Percentiles rank a stretch among this genome's conserved stretches.
Conservation (phyloP, 305 asterid species). For the Withania somnifera region DNA sequence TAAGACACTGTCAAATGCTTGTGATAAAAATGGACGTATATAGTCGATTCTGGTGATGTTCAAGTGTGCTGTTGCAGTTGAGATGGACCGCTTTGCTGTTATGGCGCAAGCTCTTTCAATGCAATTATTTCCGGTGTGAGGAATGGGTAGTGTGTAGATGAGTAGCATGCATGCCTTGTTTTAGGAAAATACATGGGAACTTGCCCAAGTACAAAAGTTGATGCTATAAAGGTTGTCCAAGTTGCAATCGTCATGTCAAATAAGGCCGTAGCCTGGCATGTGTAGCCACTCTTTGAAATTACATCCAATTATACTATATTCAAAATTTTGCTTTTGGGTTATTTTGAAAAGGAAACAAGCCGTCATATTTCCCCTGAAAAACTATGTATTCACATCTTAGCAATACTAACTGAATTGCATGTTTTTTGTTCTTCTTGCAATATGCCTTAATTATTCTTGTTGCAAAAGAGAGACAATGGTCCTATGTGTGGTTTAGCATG, state of each 20-base stretch:
- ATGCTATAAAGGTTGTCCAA: neutral
- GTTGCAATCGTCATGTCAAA: neutral
- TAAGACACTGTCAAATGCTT: neutral
- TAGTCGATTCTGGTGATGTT: neutral
- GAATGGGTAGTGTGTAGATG: neutral
- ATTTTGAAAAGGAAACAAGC: neutral
- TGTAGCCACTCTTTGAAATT: neutral
- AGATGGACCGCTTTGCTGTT: neutral
- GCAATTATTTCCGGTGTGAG: neutral
- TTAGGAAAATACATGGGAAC: neutral
- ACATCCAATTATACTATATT: neutral
- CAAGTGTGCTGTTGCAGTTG: neutral
- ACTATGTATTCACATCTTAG: neutral
- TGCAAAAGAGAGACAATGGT: neutral
- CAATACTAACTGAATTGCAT: neutral
- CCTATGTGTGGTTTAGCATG: neutral
- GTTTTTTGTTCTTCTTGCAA: neutral
- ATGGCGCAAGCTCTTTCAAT: neutral
- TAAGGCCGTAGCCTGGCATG: neutral
- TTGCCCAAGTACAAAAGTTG: neutral
- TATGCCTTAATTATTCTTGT: neutral
- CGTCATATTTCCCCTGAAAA: neutral
- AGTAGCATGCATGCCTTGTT: neutral
- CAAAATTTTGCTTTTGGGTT: neutral
- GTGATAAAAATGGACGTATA: neutral